These are phyloP conservation scores for Xylaria scruposa DNA, from an alignment of 495 filamentous ascomycete species.

Conservation along the genomic window DNA sequence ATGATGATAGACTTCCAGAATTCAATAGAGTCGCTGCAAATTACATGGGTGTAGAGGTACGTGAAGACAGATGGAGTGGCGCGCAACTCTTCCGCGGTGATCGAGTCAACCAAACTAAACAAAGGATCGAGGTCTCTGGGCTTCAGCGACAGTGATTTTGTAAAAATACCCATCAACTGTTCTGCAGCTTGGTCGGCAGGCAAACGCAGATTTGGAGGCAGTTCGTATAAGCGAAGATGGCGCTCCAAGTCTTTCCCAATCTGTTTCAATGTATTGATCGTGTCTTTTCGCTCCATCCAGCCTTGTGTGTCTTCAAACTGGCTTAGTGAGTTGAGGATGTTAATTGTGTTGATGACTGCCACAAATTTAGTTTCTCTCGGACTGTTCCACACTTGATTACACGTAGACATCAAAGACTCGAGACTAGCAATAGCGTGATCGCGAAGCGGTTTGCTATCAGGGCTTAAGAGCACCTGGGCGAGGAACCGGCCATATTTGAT, in stretches of 20 bases:
- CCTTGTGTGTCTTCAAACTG: constrained; percentile 62
- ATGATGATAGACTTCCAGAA: constrained; percentile 86
- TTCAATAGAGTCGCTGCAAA: constrained; percentile 83
- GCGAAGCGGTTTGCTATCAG: constrained; percentile 75
- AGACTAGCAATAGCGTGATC: constrained; percentile 76
- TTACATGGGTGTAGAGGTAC: constrained; percentile 86
- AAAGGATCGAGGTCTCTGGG: constrained; percentile 84
- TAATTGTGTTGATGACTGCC: constrained; percentile 86
- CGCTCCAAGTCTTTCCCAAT: constrained; percentile 79
- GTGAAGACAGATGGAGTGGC: constrained; percentile 73
- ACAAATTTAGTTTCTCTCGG: constrained; percentile 68
- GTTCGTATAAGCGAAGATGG: constrained; percentile 68
- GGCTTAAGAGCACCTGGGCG: constrained; percentile 82
- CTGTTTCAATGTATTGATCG: constrained; percentile 70
- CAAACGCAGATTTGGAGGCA: constrained; percentile 77
- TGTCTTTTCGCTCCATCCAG: constrained; percentile 81
- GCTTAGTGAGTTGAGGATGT: constrained; percentile 78
- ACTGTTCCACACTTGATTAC: constrained; percentile 64
- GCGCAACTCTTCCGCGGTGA: constrained; percentile 84
- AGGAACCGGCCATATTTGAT: constrained; percentile 92
- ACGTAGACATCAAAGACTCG: constrained; percentile 68
- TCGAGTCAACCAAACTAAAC: constrained; percentile 81
- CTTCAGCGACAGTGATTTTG: constrained; percentile 74
- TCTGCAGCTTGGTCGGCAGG: constrained; percentile 87
- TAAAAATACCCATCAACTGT: constrained; percentile 85